Percentiles rank a stretch among this genome's conserved stretches.
phyloP scores from a whole-genome alignment of 192 early-diverging fungal genomes.

The Backusella macrospora region DNA sequence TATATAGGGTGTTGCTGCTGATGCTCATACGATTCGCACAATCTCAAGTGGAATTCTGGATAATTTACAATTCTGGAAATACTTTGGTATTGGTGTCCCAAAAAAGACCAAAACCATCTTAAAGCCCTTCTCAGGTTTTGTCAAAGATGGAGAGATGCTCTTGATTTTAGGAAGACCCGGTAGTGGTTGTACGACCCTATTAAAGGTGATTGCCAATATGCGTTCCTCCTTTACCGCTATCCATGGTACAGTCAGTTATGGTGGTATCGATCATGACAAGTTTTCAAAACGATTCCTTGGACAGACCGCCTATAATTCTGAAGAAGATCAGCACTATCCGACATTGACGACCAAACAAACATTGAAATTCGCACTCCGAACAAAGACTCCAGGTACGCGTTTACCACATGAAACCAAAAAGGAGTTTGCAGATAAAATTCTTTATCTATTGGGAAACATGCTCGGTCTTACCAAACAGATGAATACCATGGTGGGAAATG shows the following conservation, averaged over 20 bases:
- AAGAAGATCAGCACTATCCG: constrained; percentile 81
- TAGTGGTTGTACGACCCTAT: constrained; percentile 65
- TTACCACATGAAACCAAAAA: constrained; percentile 50
- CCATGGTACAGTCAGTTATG: constrained; percentile 64
- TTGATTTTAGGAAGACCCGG: constrained; percentile 73
- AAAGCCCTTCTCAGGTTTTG: constrained; percentile 62
- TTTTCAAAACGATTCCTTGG: constrained; percentile 66
- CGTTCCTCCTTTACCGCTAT: constrained; percentile 52
- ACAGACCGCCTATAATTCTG: constrained; percentile 77
- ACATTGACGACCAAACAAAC: constrained; percentile 80
- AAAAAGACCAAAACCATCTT: constrained; percentile 50
- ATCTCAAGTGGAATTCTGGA: constrained; percentile 15
- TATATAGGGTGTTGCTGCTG: constrained; percentile 33
- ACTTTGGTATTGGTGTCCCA: not conserved
- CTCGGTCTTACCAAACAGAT: constrained; percentile 59
- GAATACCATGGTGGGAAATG: constrained; percentile 75
- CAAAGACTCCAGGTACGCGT: constrained; percentile 64
- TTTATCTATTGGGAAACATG: constrained; percentile 53
- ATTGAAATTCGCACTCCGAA: constrained; percentile 74
- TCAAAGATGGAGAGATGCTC: constrained; percentile 74
- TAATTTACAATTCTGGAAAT: not conserved
- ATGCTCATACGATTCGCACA: constrained; percentile 37
- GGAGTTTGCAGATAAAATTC: constrained; percentile 53
- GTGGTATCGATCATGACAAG: constrained; percentile 62
- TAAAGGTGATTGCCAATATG: constrained; percentile 62